Evolutionary conservation across 1,284 basidiomycete genomes (phyloP), one percentile per base, ranked within the genome.

Genomic region (Rhizoctonia solani): DNA sequence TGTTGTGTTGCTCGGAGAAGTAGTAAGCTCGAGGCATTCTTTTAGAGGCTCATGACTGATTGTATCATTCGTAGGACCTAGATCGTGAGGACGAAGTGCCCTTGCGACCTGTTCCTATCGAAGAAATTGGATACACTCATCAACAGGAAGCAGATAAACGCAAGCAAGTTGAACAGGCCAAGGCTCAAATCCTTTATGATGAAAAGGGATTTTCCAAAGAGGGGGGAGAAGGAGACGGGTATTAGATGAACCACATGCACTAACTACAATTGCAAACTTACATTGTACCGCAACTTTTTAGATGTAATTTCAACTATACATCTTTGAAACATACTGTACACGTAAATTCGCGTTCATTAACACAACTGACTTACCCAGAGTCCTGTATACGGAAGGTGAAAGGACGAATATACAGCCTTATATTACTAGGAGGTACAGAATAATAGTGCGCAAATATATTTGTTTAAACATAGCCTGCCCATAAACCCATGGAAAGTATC

Each of bases 1-100:
- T 76, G 97, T 99, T 23, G 97, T 99, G 11, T 80, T 98, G 55
- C 80, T 99, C 61, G 97, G 97, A 58, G 97, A 99, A 83, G 90
- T 99, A 68, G 96, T 98, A 75, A 76, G 93, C 85, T 29, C 19
- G 34, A 44, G 29, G 11, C 58, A 59, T 46, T 34, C 67, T 67
- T 49, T 49, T 54, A 58, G 55, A 52, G 39, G n/a, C n/a, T 47
- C 69, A 61, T 69, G 27, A 42, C 46, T 41, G 32, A 29, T 13
- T 65, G 67, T 59, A 23, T 56, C 59, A 32, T 25, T 63, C 52
- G 3, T 76, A 98, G 95, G 95, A 98, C 76, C 84, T 98, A 71
- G 94, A 97, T 77, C 83, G 85, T 72, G 95, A 98, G 79, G 95
- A 98, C 75, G 89, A 93, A 52, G 81, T 95, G 14, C 90, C 90